These are phyloP conservation scores for Phyllosticta citriasiana DNA, from an alignment of 2,329 filamentous ascomycete genomes.

Conservation along the genomic window DNA sequence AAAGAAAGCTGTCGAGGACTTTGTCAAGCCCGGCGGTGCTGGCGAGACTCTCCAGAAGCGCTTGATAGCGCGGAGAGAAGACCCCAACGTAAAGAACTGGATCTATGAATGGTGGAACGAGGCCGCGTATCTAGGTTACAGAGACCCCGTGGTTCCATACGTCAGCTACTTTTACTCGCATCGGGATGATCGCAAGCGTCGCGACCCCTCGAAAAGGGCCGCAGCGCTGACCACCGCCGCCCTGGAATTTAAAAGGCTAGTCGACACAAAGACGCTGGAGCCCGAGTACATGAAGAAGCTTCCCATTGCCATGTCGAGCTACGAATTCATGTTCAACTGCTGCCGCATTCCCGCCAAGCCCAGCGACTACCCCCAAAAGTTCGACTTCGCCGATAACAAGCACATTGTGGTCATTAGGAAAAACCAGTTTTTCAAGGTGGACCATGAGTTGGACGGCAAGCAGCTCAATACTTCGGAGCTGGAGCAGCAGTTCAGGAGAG, in stretches of 20 bases:
- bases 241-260: constrained; percentile 89
- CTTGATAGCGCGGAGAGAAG: constrained; percentile 65
- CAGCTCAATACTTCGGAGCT: constrained; percentile 84
- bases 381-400: constrained; percentile 61
- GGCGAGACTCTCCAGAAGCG: constrained; percentile 82
- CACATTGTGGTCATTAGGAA: constrained; percentile 87
- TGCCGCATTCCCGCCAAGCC: constrained; percentile 75
- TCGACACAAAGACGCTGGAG: constrained; percentile 73
- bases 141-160: constrained; percentile 92
- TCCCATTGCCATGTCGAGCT: constrained; percentile 96
- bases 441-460: constrained; percentile 69
- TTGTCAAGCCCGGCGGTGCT: constrained; percentile 75
- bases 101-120: constrained; percentile 98
- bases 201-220: constrained; percentile 84
- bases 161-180: constrained; percentile 99
- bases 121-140: constrained; percentile 81
- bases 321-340: constrained; percentile 98
- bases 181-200: constrained; percentile 78
- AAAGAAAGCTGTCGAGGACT: constrained; percentile 77
- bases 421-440: constrained; percentile 94
- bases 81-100: constrained; percentile 85
- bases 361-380: constrained; percentile 76
- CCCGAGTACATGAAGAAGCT: constrained; percentile 98
- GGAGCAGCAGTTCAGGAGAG: constrained; percentile 74
- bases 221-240: constrained; percentile 79